These are phyloP conservation scores for Paramecium octaurelia DNA, from an alignment of 73 alveolate genomes.

Conservation along the genomic window DNA sequence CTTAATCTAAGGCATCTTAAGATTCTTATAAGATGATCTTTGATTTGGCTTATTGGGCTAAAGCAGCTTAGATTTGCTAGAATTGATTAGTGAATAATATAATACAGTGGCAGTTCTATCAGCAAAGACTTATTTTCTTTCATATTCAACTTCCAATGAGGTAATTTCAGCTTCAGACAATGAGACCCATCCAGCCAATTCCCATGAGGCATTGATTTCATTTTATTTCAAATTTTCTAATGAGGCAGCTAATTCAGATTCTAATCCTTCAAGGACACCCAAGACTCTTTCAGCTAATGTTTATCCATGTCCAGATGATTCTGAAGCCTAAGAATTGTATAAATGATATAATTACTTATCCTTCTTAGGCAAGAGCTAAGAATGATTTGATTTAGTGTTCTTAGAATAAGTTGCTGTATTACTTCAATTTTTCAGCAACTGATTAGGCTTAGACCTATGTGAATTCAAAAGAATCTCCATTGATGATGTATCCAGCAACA, in stretches of 20 bases:
- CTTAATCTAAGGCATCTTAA: slow-evolving; percentile 47
- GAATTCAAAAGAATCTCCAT: slow-evolving; percentile 41
- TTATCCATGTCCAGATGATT: background rate
- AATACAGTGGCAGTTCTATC: slow-evolving; percentile 47
- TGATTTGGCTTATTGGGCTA: slow-evolving; percentile 37
- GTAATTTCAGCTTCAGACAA: slow-evolving; percentile 51
- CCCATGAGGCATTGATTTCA: slow-evolving; percentile 51
- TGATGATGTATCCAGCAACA: slow-evolving; percentile 41
- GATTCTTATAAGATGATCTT: slow-evolving; percentile 45
- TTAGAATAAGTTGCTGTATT: slow-evolving; percentile 25
- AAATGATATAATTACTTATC: background rate
- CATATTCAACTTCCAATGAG: slow-evolving; percentile 38
- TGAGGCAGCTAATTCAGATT: background rate
- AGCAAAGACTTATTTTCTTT: slow-evolving; percentile 52
- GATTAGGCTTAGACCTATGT: background rate
- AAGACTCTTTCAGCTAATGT: slow-evolving; percentile 41
- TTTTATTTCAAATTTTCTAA: slow-evolving; percentile 25
- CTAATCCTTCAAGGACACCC: background rate
- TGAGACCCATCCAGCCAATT: slow-evolving; percentile 49
- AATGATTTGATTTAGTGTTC: slow-evolving; percentile 35
- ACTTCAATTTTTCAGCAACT: slow-evolving; percentile 34
- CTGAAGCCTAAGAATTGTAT: background rate
- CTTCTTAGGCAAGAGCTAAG: slow-evolving; percentile 40
- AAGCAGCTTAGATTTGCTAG: slow-evolving; percentile 42
- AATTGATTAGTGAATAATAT: background rate